These are phyloP conservation scores for Boletus pseudopeckii DNA, from an alignment of 768 basidiomycete species.

Conservation along the genomic window DNA sequence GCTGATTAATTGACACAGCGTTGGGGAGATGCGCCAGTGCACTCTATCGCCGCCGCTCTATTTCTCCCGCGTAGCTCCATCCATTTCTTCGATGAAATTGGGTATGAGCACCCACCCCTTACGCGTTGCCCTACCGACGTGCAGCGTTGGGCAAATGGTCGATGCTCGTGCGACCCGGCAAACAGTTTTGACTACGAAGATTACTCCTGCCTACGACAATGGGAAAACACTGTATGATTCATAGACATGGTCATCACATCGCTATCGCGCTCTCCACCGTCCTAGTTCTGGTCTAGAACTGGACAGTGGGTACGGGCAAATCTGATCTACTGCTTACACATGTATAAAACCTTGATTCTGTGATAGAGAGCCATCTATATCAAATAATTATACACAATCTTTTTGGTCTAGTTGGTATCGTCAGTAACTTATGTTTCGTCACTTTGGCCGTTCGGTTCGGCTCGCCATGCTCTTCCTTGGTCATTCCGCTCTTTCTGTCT, in stretches of 20 bases:
- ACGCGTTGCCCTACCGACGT: slow-evolving; percentile 23
- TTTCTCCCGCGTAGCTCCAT: slow-evolving; percentile 87
- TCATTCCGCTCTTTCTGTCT: too few species aligned
- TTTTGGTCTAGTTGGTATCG: not conserved
- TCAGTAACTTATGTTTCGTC: too few species aligned
- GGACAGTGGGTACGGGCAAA: too few species aligned
- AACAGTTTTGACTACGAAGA: slow-evolving; percentile 28
- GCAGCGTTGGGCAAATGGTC: slow-evolving; percentile 21
- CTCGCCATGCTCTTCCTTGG: too few species aligned
- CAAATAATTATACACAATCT: not conserved
- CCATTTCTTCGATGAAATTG: slow-evolving; percentile 95
- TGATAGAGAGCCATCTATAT: slow-evolving; percentile 3
- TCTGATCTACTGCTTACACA: not conserved
- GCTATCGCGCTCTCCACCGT: not conserved
- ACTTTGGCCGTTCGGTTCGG: too few species aligned
- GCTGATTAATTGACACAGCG: slow-evolving; percentile 42
- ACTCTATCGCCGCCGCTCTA: slow-evolving; percentile 88
- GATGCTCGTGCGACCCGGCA: slow-evolving; percentile 25
- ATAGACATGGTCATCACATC: not conserved
- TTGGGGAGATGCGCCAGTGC: slow-evolving; percentile 93
- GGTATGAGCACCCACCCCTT: slow-evolving; percentile 28
- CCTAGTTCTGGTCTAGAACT: not conserved
- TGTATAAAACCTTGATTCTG: not conserved
- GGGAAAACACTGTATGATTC: slow-evolving; percentile 13
- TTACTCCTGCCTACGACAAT: slow-evolving; percentile 26